phyloP scores from a whole-genome alignment of 1,284 basidiomycete species.

The Violaceomyces palustris region DNA sequence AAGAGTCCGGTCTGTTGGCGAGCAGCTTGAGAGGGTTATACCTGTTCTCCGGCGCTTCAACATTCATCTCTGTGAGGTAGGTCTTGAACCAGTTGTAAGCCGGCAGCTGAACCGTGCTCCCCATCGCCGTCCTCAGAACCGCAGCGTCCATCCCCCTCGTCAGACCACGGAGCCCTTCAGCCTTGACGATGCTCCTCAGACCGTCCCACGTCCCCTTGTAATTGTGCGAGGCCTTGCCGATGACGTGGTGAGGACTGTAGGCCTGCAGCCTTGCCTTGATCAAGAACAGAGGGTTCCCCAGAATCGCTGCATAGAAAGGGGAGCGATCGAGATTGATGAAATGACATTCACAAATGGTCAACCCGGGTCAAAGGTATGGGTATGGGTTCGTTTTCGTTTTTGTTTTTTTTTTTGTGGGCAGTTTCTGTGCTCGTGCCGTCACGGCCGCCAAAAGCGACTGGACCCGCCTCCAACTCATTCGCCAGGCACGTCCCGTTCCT shows the following conservation, averaged over 20 bases:
- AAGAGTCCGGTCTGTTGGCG: conserved; percentile 60
- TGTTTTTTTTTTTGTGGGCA: background rate
- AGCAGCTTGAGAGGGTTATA: conserved; percentile 41
- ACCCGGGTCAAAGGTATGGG: no score
- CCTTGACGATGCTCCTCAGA: conserved; percentile 69
- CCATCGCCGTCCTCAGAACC: conserved; percentile 87
- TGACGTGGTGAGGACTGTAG: conserved; percentile 67
- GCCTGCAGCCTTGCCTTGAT: conserved; percentile 97
- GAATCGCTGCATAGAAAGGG: conserved; percentile 60
- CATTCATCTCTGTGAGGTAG: conserved; percentile 39
- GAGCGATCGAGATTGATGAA: background rate
- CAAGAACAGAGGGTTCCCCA: conserved; percentile 91
- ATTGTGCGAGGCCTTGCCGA: conserved; percentile 85
- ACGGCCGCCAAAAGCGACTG: no score
- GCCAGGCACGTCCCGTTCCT: no score
- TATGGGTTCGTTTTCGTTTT: background rate
- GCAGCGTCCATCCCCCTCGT: conserved; percentile 88
- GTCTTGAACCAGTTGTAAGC: conserved; percentile 76
- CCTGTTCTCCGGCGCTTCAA: conserved; percentile 47
- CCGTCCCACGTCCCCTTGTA: conserved; percentile 82
- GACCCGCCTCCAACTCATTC: no score
- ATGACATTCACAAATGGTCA: background rate
- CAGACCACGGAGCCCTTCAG: conserved; percentile 74
- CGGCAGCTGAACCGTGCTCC: conserved; percentile 88
- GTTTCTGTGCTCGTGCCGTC: no score